Conservation (phyloP, 345 rosid species). For the Jatropha curcas region DNA sequence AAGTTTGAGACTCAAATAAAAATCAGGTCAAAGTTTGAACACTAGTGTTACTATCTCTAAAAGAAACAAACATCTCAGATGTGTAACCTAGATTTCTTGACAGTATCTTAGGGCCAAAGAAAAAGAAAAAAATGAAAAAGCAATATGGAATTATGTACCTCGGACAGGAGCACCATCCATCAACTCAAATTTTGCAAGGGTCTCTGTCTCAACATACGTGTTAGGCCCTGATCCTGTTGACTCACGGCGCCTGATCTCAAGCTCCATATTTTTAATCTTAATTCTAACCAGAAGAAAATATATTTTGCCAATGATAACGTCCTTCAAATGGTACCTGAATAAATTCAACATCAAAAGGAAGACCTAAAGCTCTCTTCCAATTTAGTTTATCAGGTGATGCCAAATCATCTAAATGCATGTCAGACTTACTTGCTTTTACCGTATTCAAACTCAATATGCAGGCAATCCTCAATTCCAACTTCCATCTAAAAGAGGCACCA, state of each 20-base stretch:
- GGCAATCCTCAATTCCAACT: slow-evolving; percentile 97
- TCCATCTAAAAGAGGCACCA: slow-evolving; percentile 73
- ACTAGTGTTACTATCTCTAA: background rate
- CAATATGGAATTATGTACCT: slow-evolving; percentile 45
- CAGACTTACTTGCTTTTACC: slow-evolving; percentile 93
- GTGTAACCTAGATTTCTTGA: background rate
- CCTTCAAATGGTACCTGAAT: slow-evolving; percentile 92
- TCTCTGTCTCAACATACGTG: slow-evolving; percentile 98
- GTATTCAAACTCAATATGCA: slow-evolving; percentile 98
- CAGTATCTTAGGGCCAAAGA: background rate
- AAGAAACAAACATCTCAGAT: background rate
- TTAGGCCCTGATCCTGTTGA: slow-evolving; percentile 96
- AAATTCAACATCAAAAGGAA: slow-evolving; percentile 20
- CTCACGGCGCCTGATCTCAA: slow-evolving; percentile 95
- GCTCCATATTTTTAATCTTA: slow-evolving; percentile 99
- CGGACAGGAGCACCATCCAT: slow-evolving; percentile 99
- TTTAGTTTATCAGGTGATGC: background rate
- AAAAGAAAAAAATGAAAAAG: background rate
- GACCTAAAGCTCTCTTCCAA: slow-evolving; percentile 8
- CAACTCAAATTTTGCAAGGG: slow-evolving; percentile 92
- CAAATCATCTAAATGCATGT: background rate
- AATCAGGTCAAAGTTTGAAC: background rate
- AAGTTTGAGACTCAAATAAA: too few relatives aligned
- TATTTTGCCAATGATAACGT: slow-evolving; percentile 95
- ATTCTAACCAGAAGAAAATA: slow-evolving; percentile 97